Base-by-base conservation (phyloP, 2,329 filamentous ascomycete species). In the Pseudocercospora fijiensis region DNA sequence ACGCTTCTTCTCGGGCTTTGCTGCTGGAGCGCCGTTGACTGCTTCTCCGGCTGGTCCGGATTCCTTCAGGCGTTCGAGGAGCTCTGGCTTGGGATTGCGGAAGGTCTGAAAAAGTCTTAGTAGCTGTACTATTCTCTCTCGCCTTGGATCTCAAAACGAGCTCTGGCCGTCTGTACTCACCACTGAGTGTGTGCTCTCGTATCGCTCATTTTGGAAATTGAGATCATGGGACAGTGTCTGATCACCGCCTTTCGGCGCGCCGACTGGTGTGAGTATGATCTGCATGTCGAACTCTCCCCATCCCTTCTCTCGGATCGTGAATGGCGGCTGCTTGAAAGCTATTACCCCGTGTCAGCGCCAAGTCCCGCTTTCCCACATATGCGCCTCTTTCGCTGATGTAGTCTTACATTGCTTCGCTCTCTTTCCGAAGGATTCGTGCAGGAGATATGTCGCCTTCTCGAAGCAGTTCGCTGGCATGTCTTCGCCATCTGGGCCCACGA, bases 241-340 rank as follows among this genome's bases (percentile, higher is more conserved):
- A 74, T 96, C 94, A 63, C 89, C 87, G 62, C 86, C 89, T 83
- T 97, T 97, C 78, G 95, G 92, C 20, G 66, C 68, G 20, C 75
- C 75, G 28, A 90, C 88, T 49, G 90, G 90, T 74, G 88, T 90
- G 71, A 96, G 85, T 66, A 90, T 87, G 73, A 98, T 95, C 55
- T 83, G 84, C 88, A 99, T 94, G 76, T 98, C 95, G 77, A 99
- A 99, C 80, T 98, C 95, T 74, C 95, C 95, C 95, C 95, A 99
- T 71, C 95, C 95, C 79, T 97, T 91, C 79, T 99, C 96, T 68
- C 87, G 83, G 78, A 96, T 96, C 69, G 85, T 85, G 81, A 98
- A 99, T 0, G 95, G 95, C 0, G 92, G 86, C 69, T 90, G 88
- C 75, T 88, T 89, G 81, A 96, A 90, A 24, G 86, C 91, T 70